phyloP scores from a whole-genome alignment of 768 basidiomycete species.

The Lactarius evosmus region DNA sequence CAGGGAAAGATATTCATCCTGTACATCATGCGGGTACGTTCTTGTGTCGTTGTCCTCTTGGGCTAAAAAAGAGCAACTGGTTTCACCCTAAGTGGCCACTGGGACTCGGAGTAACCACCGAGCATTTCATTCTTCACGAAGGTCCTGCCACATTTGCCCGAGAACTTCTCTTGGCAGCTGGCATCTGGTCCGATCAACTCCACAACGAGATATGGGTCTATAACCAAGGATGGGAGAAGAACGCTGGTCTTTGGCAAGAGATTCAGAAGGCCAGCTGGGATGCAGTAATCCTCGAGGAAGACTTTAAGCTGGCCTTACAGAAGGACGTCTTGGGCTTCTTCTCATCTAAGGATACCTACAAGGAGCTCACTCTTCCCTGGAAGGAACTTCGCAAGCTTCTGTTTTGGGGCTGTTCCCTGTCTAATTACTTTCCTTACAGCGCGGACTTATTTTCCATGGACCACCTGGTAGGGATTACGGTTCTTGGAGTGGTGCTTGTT shows the following conservation, averaged over 20 bases:
- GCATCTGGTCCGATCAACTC: conserved; percentile 49
- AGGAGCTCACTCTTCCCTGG: conserved; percentile 76
- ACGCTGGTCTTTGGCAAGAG: conserved; percentile 53
- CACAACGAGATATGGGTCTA: conserved; percentile 78
- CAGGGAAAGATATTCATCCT: conserved; percentile 15
- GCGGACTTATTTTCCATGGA: conserved; percentile 79
- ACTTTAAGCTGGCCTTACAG: conserved; percentile 62
- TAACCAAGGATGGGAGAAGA: conserved; percentile 67
- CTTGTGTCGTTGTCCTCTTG: not conserved
- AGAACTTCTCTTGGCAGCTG: conserved; percentile 50
- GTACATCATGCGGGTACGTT: conserved; percentile 34
- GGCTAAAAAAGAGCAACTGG: not conserved
- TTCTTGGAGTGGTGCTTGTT: not conserved
- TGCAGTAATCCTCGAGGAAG: conserved; percentile 67
- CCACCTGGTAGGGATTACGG: conserved; percentile 54
- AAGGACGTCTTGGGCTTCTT: conserved; percentile 82
- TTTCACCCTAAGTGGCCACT: conserved; percentile 33
- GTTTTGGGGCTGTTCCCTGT: not conserved
- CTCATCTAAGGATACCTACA: conserved; percentile 68
- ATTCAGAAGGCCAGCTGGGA: conserved; percentile 60
- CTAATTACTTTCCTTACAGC: conserved; percentile 40
- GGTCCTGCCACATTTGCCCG: conserved; percentile 53
- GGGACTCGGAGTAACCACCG: conserved; percentile 29
- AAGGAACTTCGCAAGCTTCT: conserved; percentile 46
- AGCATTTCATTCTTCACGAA: conserved; percentile 57